Percentiles rank a stretch among this genome's conserved stretches.
Evolutionary conservation across 306 rosid genomes (phyloP).

Genomic region (Gynostemma pentaphyllum): DNA sequence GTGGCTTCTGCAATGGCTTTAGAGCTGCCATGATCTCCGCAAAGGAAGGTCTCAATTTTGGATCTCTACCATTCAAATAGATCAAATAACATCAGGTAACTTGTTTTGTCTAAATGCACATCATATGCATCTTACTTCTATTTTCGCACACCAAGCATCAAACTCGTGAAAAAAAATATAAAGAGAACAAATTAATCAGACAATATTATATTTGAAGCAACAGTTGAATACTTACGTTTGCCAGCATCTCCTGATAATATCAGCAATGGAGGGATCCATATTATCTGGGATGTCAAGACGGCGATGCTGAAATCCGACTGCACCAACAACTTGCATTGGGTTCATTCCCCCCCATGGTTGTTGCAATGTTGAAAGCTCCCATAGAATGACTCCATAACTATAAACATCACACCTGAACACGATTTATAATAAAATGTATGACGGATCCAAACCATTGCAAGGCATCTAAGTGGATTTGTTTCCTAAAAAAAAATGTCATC

Average conservation of each 20-base stretch:
- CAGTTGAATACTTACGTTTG: conserved; percentile 58
- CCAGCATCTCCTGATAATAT: conserved; percentile 80
- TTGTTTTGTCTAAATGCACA: not conserved
- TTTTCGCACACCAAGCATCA: not conserved
- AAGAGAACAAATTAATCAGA: not conserved
- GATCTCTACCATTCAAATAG: conserved; percentile 50
- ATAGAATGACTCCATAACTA: conserved; percentile 91
- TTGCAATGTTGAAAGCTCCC: conserved; percentile 88
- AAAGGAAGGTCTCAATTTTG: conserved; percentile 83
- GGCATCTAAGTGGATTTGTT: not conserved
- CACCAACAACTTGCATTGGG: conserved; percentile 99
- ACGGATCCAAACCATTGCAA: not conserved
- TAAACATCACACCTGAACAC: conserved; percentile 74
- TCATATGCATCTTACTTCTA: not conserved
- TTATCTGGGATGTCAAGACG: conserved; percentile 93
- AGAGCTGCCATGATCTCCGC: conserved; percentile 84
- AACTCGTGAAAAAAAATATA: not conserved
- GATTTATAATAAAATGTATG: not conserved
- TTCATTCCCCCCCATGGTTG: conserved; percentile 99
- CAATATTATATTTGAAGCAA: not conserved
- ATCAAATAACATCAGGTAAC: conserved; percentile 8
- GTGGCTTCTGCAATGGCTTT: conserved; percentile 77
- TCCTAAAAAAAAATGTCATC: conserved; percentile 1
- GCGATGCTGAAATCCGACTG: conserved; percentile 99
- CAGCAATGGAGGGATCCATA: conserved; percentile 64